phyloP scores from a whole-genome alignment of 1,284 basidiomycete genomes.

The Quambalaria eucalypti region DNA sequence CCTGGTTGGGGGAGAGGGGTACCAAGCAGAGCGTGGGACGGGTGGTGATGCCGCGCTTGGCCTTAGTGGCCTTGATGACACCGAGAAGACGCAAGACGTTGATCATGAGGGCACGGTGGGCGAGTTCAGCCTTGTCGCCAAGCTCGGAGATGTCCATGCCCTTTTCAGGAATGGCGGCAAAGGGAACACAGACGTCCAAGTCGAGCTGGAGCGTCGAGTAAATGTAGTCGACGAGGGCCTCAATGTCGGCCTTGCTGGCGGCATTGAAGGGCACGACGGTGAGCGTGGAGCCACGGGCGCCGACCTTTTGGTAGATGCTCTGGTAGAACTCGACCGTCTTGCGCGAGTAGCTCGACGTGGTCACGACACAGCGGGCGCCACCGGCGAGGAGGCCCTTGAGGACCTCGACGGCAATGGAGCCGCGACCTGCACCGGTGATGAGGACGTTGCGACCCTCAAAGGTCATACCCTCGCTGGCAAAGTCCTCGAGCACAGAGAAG shows the following conservation, averaged over 20 bases:
- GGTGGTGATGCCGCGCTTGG: slow-evolving; percentile 86
- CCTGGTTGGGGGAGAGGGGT: slow-evolving; percentile 94
- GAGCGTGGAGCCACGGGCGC: slow-evolving; percentile 84
- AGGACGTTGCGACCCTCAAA: slow-evolving; percentile 98
- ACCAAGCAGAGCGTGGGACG: slow-evolving; percentile 96
- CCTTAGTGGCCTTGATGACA: slow-evolving; percentile 95
- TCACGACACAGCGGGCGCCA: slow-evolving; percentile 90
- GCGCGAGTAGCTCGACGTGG: slow-evolving; percentile 57
- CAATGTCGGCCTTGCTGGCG: slow-evolving; percentile 92
- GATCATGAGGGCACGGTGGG: slow-evolving; percentile 71
- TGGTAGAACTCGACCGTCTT: slow-evolving; percentile 96
- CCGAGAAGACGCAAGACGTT: slow-evolving; percentile 91
- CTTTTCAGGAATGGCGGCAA: slow-evolving; percentile 96
- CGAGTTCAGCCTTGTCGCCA: slow-evolving; percentile 94
- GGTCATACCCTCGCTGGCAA: slow-evolving; percentile 91
- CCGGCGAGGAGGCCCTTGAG: slow-evolving; percentile 92
- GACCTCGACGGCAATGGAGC: slow-evolving; percentile 93
- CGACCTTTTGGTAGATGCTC: slow-evolving; percentile 89
- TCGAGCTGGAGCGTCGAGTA: slow-evolving; percentile 88
- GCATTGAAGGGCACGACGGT: slow-evolving; percentile 99
- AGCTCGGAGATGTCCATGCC: slow-evolving; percentile 93
- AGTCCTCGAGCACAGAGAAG: slow-evolving; percentile 90
- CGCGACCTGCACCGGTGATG: slow-evolving; percentile 92
- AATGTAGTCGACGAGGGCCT: slow-evolving; percentile 87
- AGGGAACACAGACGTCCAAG: slow-evolving; percentile 94